Base-by-base conservation (phyloP, 257 asterid species). In the Solanum piurae region DNA sequence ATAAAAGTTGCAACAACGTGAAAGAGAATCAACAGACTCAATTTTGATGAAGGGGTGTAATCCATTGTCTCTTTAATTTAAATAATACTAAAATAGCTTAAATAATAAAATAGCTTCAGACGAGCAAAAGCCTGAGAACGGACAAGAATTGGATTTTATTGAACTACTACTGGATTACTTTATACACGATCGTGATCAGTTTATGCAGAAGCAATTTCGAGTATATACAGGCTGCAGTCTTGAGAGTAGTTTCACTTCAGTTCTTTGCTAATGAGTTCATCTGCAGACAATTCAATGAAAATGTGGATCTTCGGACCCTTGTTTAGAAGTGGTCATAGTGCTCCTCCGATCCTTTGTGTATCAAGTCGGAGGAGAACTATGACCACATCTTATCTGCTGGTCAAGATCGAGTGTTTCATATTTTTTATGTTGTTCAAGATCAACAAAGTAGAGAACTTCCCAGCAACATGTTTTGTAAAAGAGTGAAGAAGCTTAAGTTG, bases 291-390 rank as follows among this genome's bases (percentile, higher is more conserved):
- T 88, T 96, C 99, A 4, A 87, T 96, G 49, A 96, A 96, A 91
- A 94, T 94, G 98, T 95, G 99, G 99, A 92, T 96, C 71, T 96
- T 96, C 86, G 44, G 97, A 93, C 89, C 94, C 99, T 83, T 98
- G 66, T 95, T 94, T 90, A 94, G 99, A 93, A 96, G 94, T 88
- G 98, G 99, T 86, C 99, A 96, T 88, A 96, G 98, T 85, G 99
- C 98, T 64, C 99, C 99, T 33, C 34, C 5, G 37, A 36, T 88
- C 98, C 99, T 62, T 85, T 90, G 73, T 94, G 98, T 89, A 95
- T 96, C 87, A 96, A 75, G 92, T 89, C 97, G 99, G 86, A 89
- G 98, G 7, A 36, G 37, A 1, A 36, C 37, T 36, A 36, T 36
- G 37, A 36, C n/a, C 96, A 96, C 91, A 94, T 96, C 86, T 93